These are phyloP conservation scores for Pyrenophora seminiperda DNA, from an alignment of 2,329 filamentous ascomycete species.

Conservation along the genomic window DNA sequence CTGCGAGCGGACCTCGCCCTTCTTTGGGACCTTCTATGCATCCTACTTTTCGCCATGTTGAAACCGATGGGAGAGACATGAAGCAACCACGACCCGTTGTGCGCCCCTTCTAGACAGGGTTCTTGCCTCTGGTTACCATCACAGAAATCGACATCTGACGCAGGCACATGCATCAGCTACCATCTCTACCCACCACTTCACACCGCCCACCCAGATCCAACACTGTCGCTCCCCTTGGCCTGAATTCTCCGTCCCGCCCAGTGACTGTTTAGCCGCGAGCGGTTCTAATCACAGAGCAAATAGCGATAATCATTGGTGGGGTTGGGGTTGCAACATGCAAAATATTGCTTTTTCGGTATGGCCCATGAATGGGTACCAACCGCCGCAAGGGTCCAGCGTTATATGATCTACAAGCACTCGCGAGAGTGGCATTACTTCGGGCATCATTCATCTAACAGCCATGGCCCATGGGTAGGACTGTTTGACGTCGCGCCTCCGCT, in stretches of 20 bases:
- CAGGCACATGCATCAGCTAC: not conserved
- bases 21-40: conserved; percentile 7
- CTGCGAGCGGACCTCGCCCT: not conserved
- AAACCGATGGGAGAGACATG: not conserved
- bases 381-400: conserved; percentile 5
- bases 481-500: conserved; percentile 22
- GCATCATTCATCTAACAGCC: conserved; percentile 15
- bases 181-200: not conserved
- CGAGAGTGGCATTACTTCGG: conserved; percentile 12
- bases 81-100: not conserved
- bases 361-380: conserved; percentile 1
- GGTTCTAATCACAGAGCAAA: not conserved
- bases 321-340: conserved; percentile 4
- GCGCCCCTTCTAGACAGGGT: not conserved
- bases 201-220: conserved; percentile 5
- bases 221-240: conserved; percentile 1
- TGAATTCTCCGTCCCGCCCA: conserved; percentile 1
- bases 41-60: conserved; percentile 2
- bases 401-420: conserved; percentile 10
- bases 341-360: conserved; percentile 8
- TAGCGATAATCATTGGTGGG: conserved; percentile 2
- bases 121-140: not conserved
- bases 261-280: conserved; percentile 9
- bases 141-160: too few relatives aligned
- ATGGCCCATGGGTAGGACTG: conserved; percentile 7